Evolutionary conservation across 2,329 filamentous ascomycete species (phyloP).

Genomic region (Tolypocladium capitatum): DNA sequence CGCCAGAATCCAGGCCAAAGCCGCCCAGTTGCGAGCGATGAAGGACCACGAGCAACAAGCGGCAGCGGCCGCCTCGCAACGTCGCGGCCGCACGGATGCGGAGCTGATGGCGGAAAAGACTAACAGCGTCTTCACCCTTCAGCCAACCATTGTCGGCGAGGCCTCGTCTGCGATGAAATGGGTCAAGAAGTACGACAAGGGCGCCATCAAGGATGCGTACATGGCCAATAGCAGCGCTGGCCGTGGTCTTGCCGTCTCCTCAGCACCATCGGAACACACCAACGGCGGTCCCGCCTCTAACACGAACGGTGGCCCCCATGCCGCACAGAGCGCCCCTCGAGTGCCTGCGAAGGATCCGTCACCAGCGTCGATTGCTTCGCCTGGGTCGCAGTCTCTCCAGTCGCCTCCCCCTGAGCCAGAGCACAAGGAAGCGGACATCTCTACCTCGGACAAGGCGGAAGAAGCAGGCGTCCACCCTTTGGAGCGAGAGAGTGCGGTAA

Average conservation of each 20-base stretch:
- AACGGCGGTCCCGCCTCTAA: slow-evolving; percentile 10
- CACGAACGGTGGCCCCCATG: neutral
- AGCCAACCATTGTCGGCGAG: slow-evolving; percentile 71
- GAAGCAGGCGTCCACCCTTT: neutral
- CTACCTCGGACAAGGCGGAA: slow-evolving; percentile 3
- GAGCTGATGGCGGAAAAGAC: slow-evolving; percentile 57
- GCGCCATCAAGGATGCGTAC: slow-evolving; percentile 75
- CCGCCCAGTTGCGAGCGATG: slow-evolving; percentile 64
- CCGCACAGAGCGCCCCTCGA: slow-evolving; percentile 16
- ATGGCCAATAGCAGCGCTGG: slow-evolving; percentile 61
- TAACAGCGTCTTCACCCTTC: slow-evolving; percentile 78
- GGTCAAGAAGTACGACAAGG: slow-evolving; percentile 90
- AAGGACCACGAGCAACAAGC: slow-evolving; percentile 44
- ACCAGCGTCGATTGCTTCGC: slow-evolving; percentile 3
- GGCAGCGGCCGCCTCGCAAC: slow-evolving; percentile 25
- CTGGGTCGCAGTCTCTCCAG: neutral
- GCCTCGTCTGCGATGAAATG: slow-evolving; percentile 93
- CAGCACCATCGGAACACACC: slow-evolving; percentile 20
- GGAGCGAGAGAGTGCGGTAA: neutral
- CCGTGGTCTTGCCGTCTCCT: slow-evolving; percentile 37
- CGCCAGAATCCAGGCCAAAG: slow-evolving; percentile 82
- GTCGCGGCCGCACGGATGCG: slow-evolving; percentile 42
- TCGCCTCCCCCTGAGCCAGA: neutral
- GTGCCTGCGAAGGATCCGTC: slow-evolving; percentile 27
- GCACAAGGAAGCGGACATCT: neutral